These are phyloP conservation scores for Neurospora africana DNA, from an alignment of 495 filamentous ascomycete genomes.

Conservation along the genomic window DNA sequence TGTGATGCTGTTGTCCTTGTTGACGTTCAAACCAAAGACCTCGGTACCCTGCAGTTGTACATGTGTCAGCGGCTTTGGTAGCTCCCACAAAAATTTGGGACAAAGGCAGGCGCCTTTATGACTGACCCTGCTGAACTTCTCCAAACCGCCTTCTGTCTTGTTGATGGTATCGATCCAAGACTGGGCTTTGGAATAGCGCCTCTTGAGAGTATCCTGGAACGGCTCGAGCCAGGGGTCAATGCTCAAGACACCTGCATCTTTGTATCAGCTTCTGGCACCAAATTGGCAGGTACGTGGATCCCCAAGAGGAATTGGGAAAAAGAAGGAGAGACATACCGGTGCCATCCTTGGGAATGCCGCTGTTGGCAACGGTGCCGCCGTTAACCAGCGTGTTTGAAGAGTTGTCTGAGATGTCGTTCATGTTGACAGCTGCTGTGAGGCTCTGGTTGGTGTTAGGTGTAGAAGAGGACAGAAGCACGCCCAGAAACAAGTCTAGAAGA, in stretches of 20 bases:
- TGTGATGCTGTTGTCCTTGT: slow-evolving; percentile 68
- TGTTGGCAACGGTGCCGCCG: slow-evolving; percentile 18
- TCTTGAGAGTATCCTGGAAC: slow-evolving; percentile 65
- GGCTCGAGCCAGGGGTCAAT: slow-evolving; percentile 88
- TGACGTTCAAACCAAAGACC: slow-evolving; percentile 69
- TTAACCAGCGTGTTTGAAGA: slow-evolving; percentile 29
- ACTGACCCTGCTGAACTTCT: slow-evolving; percentile 79
- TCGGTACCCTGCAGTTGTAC: slow-evolving; percentile 57
- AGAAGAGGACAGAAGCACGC: not conserved
- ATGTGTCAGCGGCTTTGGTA: slow-evolving; percentile 4
- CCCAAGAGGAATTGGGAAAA: not conserved
- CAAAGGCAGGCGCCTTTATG: not conserved
- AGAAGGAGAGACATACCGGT: slow-evolving; percentile 25
- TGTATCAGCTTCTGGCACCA: slow-evolving; percentile 8
- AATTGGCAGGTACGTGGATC: not conserved
- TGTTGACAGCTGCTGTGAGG: slow-evolving; percentile 13
- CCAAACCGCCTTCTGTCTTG: slow-evolving; percentile 75
- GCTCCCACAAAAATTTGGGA: not conserved
- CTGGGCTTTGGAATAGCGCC: slow-evolving; percentile 70
- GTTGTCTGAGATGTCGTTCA: slow-evolving; percentile 27
- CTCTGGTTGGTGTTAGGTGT: not conserved
- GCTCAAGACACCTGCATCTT: slow-evolving; percentile 59
- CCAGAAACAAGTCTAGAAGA: not conserved
- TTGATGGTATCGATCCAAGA: slow-evolving; percentile 79
- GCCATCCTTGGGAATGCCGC: slow-evolving; percentile 34